Evolutionary conservation across 2,329 filamentous ascomycete species (phyloP).

Genomic region (Lecanicillium sp.): DNA sequence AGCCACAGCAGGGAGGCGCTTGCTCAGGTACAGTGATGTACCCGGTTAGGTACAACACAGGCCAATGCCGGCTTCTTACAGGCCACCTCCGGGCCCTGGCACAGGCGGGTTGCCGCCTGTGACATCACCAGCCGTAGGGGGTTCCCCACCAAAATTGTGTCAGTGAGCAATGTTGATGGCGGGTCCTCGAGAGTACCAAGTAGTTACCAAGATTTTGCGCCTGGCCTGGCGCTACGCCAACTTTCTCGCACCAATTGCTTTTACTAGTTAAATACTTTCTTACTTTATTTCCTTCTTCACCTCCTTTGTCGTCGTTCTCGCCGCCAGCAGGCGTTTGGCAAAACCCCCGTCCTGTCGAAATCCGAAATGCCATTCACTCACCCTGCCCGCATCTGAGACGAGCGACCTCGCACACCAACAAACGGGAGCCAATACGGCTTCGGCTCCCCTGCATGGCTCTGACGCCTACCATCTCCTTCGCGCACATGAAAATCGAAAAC

Average conservation of each 20-base stretch:
- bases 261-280: too few relatives aligned
- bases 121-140: slow-evolving; percentile 12
- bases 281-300: background rate
- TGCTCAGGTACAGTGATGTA: too few relatives aligned
- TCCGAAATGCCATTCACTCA: background rate
- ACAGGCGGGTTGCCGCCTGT: slow-evolving; percentile 2
- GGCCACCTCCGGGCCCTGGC: too few relatives aligned
- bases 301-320: background rate
- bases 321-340: background rate
- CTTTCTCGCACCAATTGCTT: too few relatives aligned
- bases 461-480: background rate
- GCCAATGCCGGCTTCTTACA: too few relatives aligned
- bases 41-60: too few relatives aligned
- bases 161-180: slow-evolving; percentile 1
- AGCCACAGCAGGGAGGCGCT: background rate
- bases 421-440: background rate
- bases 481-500: background rate
- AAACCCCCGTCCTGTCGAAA: background rate
- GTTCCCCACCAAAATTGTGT: slow-evolving; percentile 3
- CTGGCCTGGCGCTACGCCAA: background rate
- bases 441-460: background rate
- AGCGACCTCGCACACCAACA: background rate
- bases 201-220: background rate
- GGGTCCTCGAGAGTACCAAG: slow-evolving; percentile 5
- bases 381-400: background rate